phyloP scores from a whole-genome alignment of 2,329 filamentous ascomycete species.

The Aspergillus awamori region DNA sequence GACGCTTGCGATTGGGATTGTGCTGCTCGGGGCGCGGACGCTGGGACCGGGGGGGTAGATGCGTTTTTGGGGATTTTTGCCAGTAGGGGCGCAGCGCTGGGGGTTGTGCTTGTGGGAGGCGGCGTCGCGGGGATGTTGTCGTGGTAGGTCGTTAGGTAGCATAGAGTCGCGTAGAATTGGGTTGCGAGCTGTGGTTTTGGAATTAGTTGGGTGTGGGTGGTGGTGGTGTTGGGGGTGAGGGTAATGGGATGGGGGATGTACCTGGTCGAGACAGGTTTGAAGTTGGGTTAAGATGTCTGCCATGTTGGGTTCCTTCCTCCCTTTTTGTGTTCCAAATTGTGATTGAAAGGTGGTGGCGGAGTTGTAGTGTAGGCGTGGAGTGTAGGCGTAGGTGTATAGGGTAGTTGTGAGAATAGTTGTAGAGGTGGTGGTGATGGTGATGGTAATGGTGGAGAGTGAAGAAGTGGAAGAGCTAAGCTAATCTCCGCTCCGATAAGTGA shows the following conservation, averaged over 20 bases:
- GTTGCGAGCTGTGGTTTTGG: conserved; percentile 47
- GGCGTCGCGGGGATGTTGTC: conserved; percentile 45
- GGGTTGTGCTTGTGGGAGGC: conserved; percentile 34
- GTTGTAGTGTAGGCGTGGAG: not conserved
- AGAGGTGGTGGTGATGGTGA: not conserved
- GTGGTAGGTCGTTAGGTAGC: conserved; percentile 52
- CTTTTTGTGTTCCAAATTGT: no score
- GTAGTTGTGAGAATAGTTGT: not conserved
- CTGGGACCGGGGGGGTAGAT: conserved; percentile 38
- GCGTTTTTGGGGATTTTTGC: conserved; percentile 48
- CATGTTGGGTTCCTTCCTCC: conserved; percentile 25
- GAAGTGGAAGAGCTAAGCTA: not conserved
- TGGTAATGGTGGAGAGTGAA: not conserved
- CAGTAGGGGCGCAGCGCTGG: conserved; percentile 40
- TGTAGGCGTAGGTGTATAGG: conserved; percentile 1
- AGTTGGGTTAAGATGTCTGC: conserved; percentile 54
- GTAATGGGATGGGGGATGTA: conserved; percentile 21
- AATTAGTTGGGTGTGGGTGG: conserved; percentile 7
- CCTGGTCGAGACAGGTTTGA: conserved; percentile 55
- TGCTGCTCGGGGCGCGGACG: conserved; percentile 26
- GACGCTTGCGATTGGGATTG: conserved; percentile 17
- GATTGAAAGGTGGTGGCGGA: no score
- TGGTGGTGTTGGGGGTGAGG: not conserved
- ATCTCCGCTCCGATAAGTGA: not conserved
- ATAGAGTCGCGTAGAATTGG: conserved; percentile 55